Percentiles rank a stretch among this genome's conserved stretches.
These are phyloP conservation scores for Canna indica DNA, from an alignment of 176 grass and related monocot genomes.

Conservation along the genomic window DNA sequence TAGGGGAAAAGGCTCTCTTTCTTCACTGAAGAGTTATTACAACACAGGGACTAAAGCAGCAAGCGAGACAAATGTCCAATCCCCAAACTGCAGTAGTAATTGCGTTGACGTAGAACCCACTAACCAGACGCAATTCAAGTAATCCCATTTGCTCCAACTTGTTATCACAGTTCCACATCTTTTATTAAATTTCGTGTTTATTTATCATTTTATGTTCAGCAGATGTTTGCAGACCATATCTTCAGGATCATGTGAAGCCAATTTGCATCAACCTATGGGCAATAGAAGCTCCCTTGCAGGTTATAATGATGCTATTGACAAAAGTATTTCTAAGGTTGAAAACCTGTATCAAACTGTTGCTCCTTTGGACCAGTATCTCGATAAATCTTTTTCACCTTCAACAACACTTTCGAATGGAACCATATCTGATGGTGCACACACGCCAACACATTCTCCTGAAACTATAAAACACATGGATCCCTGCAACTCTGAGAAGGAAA, in stretches of 20 bases:
- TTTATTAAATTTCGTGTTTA: conserved; percentile 22
- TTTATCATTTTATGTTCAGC: conserved; percentile 13
- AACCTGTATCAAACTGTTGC: conserved; percentile 13
- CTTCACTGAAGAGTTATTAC: conserved; percentile 11
- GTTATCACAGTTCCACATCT: background rate
- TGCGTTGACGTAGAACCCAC: conserved; percentile 26
- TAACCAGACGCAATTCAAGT: conserved; percentile 23
- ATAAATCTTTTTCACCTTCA: conserved; percentile 26
- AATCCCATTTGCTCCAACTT: conserved; percentile 22
- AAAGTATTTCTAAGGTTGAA: conserved; percentile 14
- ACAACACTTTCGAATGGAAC: conserved; percentile 28
- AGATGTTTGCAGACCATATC: conserved; percentile 40
- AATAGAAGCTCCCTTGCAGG: conserved; percentile 12
- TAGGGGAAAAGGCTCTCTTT: conserved; percentile 13
- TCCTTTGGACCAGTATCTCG: conserved; percentile 15
- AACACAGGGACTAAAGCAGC: conserved; percentile 10
- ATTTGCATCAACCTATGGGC: conserved; percentile 10
- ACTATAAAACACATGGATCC: conserved; percentile 14
- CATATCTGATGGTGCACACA: conserved; percentile 31
- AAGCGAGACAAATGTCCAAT: conserved; percentile 14
- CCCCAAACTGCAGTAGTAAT: background rate
- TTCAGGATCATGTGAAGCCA: conserved; percentile 29
- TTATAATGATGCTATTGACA: conserved; percentile 23
- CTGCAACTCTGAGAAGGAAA: conserved; percentile 40
- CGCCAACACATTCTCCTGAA: conserved; percentile 47